Evolutionary conservation across 2,329 filamentous ascomycete species (phyloP).

Genomic region (Scedosporium dehoogii): DNA sequence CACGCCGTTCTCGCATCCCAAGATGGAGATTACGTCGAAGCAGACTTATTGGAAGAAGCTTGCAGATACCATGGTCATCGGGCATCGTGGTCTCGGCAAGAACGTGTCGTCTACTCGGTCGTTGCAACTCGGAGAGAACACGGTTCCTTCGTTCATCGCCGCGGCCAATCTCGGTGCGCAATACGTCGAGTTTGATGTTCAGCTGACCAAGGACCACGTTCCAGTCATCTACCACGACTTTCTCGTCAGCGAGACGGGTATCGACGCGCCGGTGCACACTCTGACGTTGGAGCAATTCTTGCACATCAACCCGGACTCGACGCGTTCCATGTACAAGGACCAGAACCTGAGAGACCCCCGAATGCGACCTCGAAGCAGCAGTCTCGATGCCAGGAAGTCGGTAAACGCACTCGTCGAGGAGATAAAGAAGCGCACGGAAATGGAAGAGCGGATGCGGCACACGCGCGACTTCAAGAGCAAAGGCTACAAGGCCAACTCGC

Average conservation of each 20-base stretch:
- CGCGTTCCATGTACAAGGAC: slow-evolving; percentile 4
- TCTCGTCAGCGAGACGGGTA: slow-evolving; percentile 91
- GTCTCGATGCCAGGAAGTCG: slow-evolving; percentile 26
- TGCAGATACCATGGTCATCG: slow-evolving; percentile 73
- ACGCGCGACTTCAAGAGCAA: slow-evolving; percentile 91
- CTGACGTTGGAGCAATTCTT: slow-evolving; percentile 93
- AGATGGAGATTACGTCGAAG: slow-evolving; percentile 81
- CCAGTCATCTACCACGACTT: slow-evolving; percentile 99
- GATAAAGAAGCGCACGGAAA: slow-evolving; percentile 28
- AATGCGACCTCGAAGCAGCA: slow-evolving; percentile 22
- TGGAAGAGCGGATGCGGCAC: slow-evolving; percentile 88
- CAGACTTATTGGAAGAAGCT: slow-evolving; percentile 97
- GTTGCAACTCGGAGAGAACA: slow-evolving; percentile 92
- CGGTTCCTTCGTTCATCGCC: slow-evolving; percentile 88
- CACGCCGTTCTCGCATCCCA: slow-evolving; percentile 86
- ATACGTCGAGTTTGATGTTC: slow-evolving; percentile 75
- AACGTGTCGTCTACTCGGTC: slow-evolving; percentile 77
- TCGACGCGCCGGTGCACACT: slow-evolving; percentile 92
- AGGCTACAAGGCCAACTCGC: slow-evolving; percentile 90
- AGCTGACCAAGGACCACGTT: slow-evolving; percentile 96
- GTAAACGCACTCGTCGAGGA: slow-evolving; percentile 36
- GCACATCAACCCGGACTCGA: slow-evolving; percentile 59
- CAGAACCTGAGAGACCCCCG: slow-evolving; percentile 8
- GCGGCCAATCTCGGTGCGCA: slow-evolving; percentile 84
- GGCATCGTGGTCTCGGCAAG: slow-evolving; percentile 73